Percentiles rank a stretch among this genome's conserved stretches.
Conservation (phyloP, 495 filamentous ascomycete genomes). For the Hypoxylon crocopeplum region DNA sequence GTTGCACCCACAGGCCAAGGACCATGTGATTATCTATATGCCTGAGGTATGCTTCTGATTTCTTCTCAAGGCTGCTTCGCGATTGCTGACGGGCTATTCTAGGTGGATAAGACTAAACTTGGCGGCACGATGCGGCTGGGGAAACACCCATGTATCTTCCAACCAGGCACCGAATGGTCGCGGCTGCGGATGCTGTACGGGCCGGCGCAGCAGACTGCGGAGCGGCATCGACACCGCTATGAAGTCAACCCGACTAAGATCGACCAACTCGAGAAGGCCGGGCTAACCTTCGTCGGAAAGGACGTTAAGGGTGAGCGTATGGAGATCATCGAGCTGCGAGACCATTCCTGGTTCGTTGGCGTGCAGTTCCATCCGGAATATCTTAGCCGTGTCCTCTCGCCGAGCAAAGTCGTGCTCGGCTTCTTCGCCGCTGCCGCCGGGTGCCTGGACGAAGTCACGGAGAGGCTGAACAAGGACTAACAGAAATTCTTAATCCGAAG, state of each 20-base stretch:
- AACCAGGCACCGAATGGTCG: constrained; percentile 79
- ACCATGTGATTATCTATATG: constrained; percentile 86
- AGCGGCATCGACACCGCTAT: constrained; percentile 77
- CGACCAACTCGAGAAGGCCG: constrained; percentile 60
- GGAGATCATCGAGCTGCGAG: constrained; percentile 88
- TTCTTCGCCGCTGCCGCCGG: constrained; percentile 81
- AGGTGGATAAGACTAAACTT: constrained; percentile 41
- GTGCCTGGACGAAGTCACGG: constrained; percentile 56
- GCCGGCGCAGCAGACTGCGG: constrained; percentile 57
- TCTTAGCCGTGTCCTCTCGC: constrained; percentile 71
- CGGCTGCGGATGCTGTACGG: constrained; percentile 79
- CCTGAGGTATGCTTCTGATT: constrained; percentile 62
- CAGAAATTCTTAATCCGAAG: no score
- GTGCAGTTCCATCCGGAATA: constrained; percentile 93
- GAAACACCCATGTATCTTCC: constrained; percentile 74
- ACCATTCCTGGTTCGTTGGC: constrained; percentile 90
- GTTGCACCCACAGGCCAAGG: constrained; percentile 60
- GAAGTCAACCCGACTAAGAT: constrained; percentile 77
- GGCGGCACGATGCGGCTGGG: constrained; percentile 96
- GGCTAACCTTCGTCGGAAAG: constrained; percentile 75
- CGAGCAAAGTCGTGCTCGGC: constrained; percentile 81
- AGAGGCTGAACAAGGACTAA: no score
- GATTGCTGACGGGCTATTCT: neutral
- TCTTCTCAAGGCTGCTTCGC: neutral
- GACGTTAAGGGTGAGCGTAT: constrained; percentile 85